Conservation (phyloP, 257 asterid species). For the Solanum pimpinellifolium region DNA sequence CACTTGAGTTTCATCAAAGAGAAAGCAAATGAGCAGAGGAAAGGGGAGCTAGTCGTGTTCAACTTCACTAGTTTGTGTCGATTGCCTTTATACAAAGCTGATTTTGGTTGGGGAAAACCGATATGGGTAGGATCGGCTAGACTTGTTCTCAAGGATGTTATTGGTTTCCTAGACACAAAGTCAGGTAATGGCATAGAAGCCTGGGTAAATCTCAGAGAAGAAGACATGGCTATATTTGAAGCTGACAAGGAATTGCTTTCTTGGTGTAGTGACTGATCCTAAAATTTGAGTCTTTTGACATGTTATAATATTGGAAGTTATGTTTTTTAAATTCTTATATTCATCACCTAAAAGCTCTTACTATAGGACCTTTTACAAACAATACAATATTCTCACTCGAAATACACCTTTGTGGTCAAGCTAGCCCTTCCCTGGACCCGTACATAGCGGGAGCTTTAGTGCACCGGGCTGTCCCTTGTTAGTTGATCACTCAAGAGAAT, state of each 20-base stretch:
- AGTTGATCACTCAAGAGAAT: not conserved
- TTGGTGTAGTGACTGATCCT: not conserved
- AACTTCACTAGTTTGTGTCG: conserved; percentile 41
- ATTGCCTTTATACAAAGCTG: conserved; percentile 26
- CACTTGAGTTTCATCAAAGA: conserved; percentile 14
- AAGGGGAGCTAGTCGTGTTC: conserved; percentile 18
- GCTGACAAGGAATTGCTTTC: conserved; percentile 22
- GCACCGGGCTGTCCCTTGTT: too few species aligned
- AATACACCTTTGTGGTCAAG: not conserved
- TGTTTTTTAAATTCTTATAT: not conserved
- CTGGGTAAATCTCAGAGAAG: conserved; percentile 19
- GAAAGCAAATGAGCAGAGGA: not conserved
- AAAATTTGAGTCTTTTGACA: not conserved
- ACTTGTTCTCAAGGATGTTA: conserved; percentile 20
- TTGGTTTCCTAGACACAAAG: conserved; percentile 15
- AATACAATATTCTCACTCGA: not conserved
- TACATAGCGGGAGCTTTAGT: too few species aligned
- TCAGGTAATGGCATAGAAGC: conserved; percentile 37
- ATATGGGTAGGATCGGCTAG: conserved; percentile 23
- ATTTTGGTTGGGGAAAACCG: conserved; percentile 23
- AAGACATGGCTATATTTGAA: conserved; percentile 35
- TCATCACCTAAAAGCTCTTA: not conserved
- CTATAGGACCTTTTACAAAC: not conserved
- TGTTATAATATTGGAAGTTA: not conserved
- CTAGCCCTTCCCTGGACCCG: too few species aligned